Evolutionary conservation across 176 grass and related monocot species (phyloP).

Genomic region (Hsuehochloa calcarea): DNA sequence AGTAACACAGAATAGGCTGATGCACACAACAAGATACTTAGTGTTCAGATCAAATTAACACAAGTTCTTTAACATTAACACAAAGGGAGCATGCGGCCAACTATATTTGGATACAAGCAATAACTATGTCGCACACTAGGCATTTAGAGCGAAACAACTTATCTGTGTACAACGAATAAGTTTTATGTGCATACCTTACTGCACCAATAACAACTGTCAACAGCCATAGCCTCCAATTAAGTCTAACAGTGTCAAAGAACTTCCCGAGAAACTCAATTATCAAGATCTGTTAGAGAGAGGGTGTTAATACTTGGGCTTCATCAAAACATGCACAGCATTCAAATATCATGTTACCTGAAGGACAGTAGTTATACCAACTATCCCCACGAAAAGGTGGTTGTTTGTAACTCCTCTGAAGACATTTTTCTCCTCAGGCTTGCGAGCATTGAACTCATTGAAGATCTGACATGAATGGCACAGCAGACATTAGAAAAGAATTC

Average conservation of each 20-base stretch:
- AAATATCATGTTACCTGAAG: conserved; percentile 42
- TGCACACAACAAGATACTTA: too few relatives aligned
- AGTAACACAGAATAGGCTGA: too few relatives aligned
- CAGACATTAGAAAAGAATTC: background rate
- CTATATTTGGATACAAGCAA: background rate
- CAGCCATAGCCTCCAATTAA: conserved; percentile 53
- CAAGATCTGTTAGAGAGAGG: conserved; percentile 37
- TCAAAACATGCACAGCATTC: background rate
- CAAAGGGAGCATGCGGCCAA: too few relatives aligned
- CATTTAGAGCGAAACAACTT: background rate
- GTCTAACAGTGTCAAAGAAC: conserved; percentile 53
- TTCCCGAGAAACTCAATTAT: conserved; percentile 69
- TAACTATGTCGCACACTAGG: background rate
- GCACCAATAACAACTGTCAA: conserved; percentile 52
- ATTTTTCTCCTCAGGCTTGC: conserved; percentile 65
- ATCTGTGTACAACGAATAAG: background rate
- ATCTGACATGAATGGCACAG: conserved; percentile 35
- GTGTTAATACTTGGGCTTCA: background rate
- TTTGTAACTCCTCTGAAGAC: conserved; percentile 49
- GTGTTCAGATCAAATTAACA: background rate
- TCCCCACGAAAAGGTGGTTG: conserved; percentile 57
- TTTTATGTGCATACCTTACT: conserved; percentile 34
- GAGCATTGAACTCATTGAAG: conserved; percentile 71
- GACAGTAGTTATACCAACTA: conserved; percentile 46
- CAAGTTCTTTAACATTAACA: background rate